Conservation (phyloP, 2,329 filamentous ascomycete genomes). For the Aspergillus transmontanensis region DNA sequence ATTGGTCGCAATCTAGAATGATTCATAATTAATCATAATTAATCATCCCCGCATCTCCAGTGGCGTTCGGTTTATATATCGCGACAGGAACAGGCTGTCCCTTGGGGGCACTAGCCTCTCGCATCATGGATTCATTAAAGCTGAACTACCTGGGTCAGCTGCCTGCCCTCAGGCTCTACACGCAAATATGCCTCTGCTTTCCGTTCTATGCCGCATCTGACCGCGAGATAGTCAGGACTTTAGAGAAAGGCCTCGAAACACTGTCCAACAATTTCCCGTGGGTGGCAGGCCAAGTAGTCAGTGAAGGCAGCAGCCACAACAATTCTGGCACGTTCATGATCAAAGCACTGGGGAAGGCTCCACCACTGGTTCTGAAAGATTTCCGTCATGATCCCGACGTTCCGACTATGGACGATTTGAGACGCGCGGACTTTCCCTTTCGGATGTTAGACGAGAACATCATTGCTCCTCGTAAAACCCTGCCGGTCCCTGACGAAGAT, state of each 20-base stretch:
- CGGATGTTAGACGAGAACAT: conserved; percentile 51
- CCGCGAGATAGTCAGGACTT: conserved; percentile 28
- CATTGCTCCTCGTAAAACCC: conserved; percentile 46
- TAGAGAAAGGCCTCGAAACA: conserved; percentile 42
- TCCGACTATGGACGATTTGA: conserved; percentile 44
- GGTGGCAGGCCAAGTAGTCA: conserved; percentile 50
- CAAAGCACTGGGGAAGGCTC: conserved; percentile 31
- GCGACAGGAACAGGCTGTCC: background rate
- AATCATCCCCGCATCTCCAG: background rate
- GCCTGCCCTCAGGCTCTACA: conserved; percentile 49
- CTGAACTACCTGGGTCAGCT: conserved; percentile 50
- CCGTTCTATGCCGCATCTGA: conserved; percentile 27
- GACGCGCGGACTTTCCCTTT: conserved; percentile 47
- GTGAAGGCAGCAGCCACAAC: conserved; percentile 30
- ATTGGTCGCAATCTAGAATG: background rate
- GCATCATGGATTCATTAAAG: background rate
- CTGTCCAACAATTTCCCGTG: conserved; percentile 50
- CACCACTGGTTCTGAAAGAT: conserved; percentile 48
- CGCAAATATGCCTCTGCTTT: conserved; percentile 49
- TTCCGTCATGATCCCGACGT: conserved; percentile 37
- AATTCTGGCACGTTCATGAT: conserved; percentile 45
- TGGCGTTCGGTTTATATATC: background rate
- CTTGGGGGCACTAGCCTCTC: background rate
- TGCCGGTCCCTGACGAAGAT: conserved; percentile 32
- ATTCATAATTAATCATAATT: background rate